Evolutionary conservation across 2,329 filamentous ascomycete species (phyloP).

Genomic region (Sodiomyces alkalinus): DNA sequence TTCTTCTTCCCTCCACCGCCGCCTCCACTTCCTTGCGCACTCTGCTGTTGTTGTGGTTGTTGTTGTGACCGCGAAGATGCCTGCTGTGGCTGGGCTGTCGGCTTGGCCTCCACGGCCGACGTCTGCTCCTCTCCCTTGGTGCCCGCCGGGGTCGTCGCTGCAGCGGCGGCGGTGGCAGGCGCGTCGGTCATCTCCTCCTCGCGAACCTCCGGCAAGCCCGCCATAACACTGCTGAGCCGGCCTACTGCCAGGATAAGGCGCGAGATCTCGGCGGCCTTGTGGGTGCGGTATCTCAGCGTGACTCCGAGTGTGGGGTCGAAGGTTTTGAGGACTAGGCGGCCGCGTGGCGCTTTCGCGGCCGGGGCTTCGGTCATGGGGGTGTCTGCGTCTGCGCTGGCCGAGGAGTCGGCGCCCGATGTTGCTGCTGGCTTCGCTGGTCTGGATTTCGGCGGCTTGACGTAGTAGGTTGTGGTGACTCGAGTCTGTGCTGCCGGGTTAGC

Average conservation of each 20-base stretch:
- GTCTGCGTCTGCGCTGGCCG: slow-evolving; percentile 14
- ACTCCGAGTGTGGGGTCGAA: slow-evolving; percentile 72
- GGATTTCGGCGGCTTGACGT: slow-evolving; percentile 36
- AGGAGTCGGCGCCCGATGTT: slow-evolving; percentile 10
- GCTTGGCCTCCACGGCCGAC: slow-evolving; percentile 13
- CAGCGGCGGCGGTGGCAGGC: slow-evolving; percentile 10
- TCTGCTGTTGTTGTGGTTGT: slow-evolving; percentile 1
- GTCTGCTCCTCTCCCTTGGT: no score
- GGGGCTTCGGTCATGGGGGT: slow-evolving; percentile 12
- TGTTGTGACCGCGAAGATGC: no score
- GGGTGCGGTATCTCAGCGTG: slow-evolving; percentile 80
- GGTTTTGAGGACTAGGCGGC: slow-evolving; percentile 71
- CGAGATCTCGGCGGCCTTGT: slow-evolving; percentile 80
- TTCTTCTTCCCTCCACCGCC: slow-evolving; percentile 45
- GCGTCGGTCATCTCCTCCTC: slow-evolving; percentile 29
- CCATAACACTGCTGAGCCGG: slow-evolving; percentile 55
- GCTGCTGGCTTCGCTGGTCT: slow-evolving; percentile 9
- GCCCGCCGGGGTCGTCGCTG: slow-evolving; percentile 15
- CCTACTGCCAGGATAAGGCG: slow-evolving; percentile 67
- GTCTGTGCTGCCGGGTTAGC: slow-evolving; percentile 38
- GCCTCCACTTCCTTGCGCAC: slow-evolving; percentile 13
- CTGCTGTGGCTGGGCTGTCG: slow-evolving; percentile 14
- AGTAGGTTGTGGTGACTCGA: slow-evolving; percentile 85
- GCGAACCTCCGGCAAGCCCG: slow-evolving; percentile 30
- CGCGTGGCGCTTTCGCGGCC: slow-evolving; percentile 37